Base-by-base conservation (phyloP, 495 filamentous ascomycete species). In the Penicillium crystallinum region DNA sequence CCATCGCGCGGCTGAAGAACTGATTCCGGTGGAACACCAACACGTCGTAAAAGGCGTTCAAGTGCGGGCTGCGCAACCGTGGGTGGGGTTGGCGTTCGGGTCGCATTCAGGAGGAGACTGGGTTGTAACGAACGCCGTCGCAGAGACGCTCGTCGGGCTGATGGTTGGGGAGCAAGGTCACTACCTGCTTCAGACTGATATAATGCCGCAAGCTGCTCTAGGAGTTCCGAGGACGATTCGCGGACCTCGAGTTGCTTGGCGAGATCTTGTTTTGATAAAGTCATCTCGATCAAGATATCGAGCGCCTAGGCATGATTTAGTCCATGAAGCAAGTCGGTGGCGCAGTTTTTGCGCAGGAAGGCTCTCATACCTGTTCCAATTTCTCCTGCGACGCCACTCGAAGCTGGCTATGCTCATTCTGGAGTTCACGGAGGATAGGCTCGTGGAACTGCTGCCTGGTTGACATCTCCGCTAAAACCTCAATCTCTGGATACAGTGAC, bases 401-500 rank as follows among this genome's bases (percentile, higher is more conserved):
- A 50, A 71, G 55, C 30, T 69, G 58, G 43, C 54, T 61, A 21
- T 71, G 67, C 25, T 64, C 59, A 27, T 64, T 58, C 30, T 65
- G 59, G 29, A 77, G 62, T 46, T 68, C 70, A 1, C 59, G 68
- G 3, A 84, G 66, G 14, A 83, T 81, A 1, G 79, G 81, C 53
- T 80, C 73, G 4, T 79, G 64, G 55, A 77, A 82, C 57, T 84
- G 77, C 49, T 85, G 81, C 59, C 80, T 77, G 1, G 75, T 73
- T 21, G 79, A 78, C 74, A 86, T 81, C 52, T 85, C 79, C 3
- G 82, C 78, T 29, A 86, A 70, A 2, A 81, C 75, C 11, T 81
- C 73, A 53, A 86, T 81, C 52, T 86, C 83, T 0, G 80, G 74
- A 51, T 83, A 83, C 3, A 86, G 62, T 12, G 82, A 81, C 31